Evolutionary conservation across 768 basidiomycete genomes (phyloP), one percentile per base, ranked within the genome.

Genomic region (Naganishia friedmannii): DNA sequence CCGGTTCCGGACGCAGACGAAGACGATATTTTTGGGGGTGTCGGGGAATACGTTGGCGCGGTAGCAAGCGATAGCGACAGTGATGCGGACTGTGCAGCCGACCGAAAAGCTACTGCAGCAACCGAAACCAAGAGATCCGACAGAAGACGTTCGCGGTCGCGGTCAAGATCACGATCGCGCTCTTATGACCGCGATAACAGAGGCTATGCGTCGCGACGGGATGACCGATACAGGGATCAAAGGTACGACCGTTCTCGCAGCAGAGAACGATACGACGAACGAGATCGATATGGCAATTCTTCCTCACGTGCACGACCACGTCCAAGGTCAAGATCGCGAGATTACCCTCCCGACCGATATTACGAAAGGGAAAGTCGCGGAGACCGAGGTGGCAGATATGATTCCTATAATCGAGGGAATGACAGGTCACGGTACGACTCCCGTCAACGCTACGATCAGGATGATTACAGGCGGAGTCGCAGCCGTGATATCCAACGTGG

Each of bases 21-120:
- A 65, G 86, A 91, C 51, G 90, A 95, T 77, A 94, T 96, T 53
- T 96, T 96, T 78, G 90, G 87, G 1, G 93, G 83, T 66, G 90
- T 87, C 5, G 92, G 89, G 10, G 91, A 91, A 58, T 96, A 94
- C 76, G 85, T 89, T 65, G 90, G 90, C 0, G 77, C 90, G 8
- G 85, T 86, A 55, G 73, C 86, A 3, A 85, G 82, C 4, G 84
- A 82, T 45, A 45, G 26, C 34, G 66, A 56, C 26, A 56, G 37
- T 23, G 63, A 57, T 4, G 45, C 65, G 5, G 70, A 70, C 1
- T n/a, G 7, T 19, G 54, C 32, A 19, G 53, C 37, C 37, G 65
- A 57, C n/a, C 13, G n/a, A 37, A 67, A 67, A 42, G 3, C 48
- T 26, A 51, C 53, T 8, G 54, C 7, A 26, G n/a, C 31, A 9